Conservation (phyloP, 2,329 filamentous ascomycete genomes). For the Eutypa lata region DNA sequence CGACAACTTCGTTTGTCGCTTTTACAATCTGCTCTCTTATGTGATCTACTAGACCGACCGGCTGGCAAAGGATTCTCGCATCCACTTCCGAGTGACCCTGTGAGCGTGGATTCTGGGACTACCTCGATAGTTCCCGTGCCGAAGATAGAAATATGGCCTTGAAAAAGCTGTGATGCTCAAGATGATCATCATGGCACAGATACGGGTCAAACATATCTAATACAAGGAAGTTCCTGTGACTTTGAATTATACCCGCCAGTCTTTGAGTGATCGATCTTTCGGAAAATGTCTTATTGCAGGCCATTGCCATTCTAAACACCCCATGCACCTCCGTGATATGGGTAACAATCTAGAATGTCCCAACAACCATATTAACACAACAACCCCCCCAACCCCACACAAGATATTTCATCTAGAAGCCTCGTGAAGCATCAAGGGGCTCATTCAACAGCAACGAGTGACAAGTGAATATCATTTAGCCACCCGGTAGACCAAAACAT, state of each 20-base stretch:
- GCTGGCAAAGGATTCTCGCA: constrained; percentile 57
- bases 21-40: neutral
- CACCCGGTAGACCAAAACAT: too few species aligned
- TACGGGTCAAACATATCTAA: constrained; percentile 58
- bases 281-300: too few species aligned
- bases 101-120: constrained; percentile 55
- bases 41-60: constrained; percentile 29
- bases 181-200: constrained; percentile 59
- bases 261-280: too few species aligned
- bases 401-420: too few species aligned
- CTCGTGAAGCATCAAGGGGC: too few species aligned
- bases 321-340: too few species aligned
- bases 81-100: constrained; percentile 35
- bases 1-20: neutral
- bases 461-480: too few species aligned
- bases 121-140: constrained; percentile 56
- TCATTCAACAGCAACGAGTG: too few species aligned
- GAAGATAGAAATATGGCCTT: constrained; percentile 55
- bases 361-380: too few species aligned
- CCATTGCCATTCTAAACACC: too few species aligned
- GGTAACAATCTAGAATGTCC: too few species aligned
- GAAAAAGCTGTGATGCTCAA: constrained; percentile 60
- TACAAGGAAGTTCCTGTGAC: neutral
- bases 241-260: neutral
- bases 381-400: too few species aligned